Percentiles rank a stretch among this genome's conserved stretches.
Conservation (phyloP, 306 rosid genomes). For the Purshia tridentata region DNA sequence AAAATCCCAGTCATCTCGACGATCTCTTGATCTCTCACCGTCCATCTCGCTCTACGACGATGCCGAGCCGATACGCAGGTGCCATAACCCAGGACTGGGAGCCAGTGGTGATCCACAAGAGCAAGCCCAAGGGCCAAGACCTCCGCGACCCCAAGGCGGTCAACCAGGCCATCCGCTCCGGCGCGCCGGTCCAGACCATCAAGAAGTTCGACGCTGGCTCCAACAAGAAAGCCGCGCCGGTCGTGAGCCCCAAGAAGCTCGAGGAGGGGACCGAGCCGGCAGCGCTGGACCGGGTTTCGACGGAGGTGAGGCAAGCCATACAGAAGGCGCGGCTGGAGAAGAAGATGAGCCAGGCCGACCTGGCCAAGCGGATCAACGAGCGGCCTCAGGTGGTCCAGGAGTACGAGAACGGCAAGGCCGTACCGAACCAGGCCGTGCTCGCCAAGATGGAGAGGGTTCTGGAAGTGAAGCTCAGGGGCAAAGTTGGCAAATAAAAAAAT, state of each 20-base stretch:
- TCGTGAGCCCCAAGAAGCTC: slow-evolving; percentile 49
- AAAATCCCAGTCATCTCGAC: no score
- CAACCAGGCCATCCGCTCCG: slow-evolving; percentile 73
- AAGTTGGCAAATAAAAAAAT: slow-evolving; percentile 44
- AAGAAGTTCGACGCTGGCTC: slow-evolving; percentile 64
- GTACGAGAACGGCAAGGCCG: slow-evolving; percentile 81
- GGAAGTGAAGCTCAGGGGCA: slow-evolving; percentile 80
- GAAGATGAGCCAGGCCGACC: slow-evolving; percentile 77
- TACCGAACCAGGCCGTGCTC: slow-evolving; percentile 67
- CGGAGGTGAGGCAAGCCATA: slow-evolving; percentile 58
- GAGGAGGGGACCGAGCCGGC: slow-evolving; percentile 77
- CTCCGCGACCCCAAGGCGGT: slow-evolving; percentile 63
- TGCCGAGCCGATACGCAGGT: slow-evolving; percentile 72
- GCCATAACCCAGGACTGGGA: slow-evolving; percentile 74
- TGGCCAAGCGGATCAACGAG: slow-evolving; percentile 79
- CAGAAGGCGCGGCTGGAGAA: slow-evolving; percentile 79
- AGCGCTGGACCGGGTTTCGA: slow-evolving; percentile 52
- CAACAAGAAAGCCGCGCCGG: slow-evolving; percentile 58
- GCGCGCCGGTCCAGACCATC: slow-evolving; percentile 52
- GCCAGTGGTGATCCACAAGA: slow-evolving; percentile 63
- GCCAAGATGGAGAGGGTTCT: slow-evolving; percentile 73
- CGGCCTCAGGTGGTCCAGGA: slow-evolving; percentile 79
- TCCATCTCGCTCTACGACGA: slow-evolving; percentile 8
- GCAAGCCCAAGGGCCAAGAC: slow-evolving; percentile 54
- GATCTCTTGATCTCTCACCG: background rate